Evolutionary conservation across 768 basidiomycete species (phyloP).

Genomic region (Dacryopinax spathularia): DNA sequence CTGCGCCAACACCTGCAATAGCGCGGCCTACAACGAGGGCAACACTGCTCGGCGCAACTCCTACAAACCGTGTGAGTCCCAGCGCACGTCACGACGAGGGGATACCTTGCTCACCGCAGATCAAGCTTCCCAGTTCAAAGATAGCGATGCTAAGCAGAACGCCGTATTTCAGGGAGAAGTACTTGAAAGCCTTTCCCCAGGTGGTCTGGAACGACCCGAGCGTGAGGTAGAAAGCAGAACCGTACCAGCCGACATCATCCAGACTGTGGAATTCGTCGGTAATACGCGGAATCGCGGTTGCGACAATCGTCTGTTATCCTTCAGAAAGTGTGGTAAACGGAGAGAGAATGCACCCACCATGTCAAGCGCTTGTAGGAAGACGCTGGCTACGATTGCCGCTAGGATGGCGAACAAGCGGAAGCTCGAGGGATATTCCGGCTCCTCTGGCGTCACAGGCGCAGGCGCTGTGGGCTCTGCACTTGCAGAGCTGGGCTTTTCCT

Average conservation of each 20-base stretch:
- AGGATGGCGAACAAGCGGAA: neutral
- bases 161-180: conserved; percentile 13
- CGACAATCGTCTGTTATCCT: conserved; percentile 25
- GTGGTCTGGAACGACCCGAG: conserved; percentile 3
- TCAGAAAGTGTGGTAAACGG: too few species aligned
- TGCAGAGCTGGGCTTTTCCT: too few species aligned
- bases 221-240: conserved; percentile 6
- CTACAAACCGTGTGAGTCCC: too few species aligned
- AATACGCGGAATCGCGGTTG: conserved; percentile 10
- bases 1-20: neutral
- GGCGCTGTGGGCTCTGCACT: too few species aligned
- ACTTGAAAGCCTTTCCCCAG: conserved; percentile 17
- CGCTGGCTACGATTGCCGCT: neutral
- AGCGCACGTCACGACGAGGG: too few species aligned
- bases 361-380: neutral
- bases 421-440: neutral
- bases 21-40: neutral
- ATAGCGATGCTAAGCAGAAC: conserved; percentile 12
- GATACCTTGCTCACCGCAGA: too few species aligned
- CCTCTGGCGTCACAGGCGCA: neutral
- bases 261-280: conserved; percentile 9
- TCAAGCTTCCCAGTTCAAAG: conserved; percentile 13
- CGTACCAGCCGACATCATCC: conserved; percentile 9
- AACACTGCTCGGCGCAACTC: neutral
- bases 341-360: too few species aligned